These are phyloP conservation scores for Clathrospora elynae DNA, from an alignment of 2,329 filamentous ascomycete genomes.

Conservation along the genomic window DNA sequence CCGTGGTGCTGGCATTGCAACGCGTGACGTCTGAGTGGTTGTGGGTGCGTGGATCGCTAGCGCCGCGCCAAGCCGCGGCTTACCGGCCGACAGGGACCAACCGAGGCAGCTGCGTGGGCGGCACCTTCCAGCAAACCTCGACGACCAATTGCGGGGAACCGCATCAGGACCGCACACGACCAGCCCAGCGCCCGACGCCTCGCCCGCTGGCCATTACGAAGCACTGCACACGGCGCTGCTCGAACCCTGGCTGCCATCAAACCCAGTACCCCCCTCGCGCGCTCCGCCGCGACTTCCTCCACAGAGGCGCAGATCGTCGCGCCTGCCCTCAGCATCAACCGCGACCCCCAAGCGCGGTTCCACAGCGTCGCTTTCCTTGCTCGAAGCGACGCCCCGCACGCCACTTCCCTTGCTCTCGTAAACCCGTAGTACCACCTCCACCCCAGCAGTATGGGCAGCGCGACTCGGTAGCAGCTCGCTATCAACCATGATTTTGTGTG, in stretches of 20 bases:
- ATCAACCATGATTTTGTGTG: constrained; percentile 41
- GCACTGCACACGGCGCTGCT: constrained; percentile 4
- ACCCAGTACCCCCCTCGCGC: constrained; percentile 12
- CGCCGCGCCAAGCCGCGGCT: constrained; percentile 12
- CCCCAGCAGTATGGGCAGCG: constrained; percentile 44
- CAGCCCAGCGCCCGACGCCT: constrained; percentile 17
- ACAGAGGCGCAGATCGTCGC: constrained; percentile 6
- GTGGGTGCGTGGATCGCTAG: constrained; percentile 2
- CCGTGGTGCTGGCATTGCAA: too few relatives aligned
- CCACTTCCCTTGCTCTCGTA: constrained; percentile 12
- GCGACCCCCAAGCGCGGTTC: constrained; percentile 28
- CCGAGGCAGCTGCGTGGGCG: constrained; percentile 17
- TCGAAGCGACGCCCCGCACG: constrained; percentile 20
- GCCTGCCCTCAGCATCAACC: constrained; percentile 13
- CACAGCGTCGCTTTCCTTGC: constrained; percentile 28
- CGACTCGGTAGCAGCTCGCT: constrained; percentile 37
- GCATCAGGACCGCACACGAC: constrained; percentile 25
- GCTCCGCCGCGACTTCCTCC: constrained; percentile 7
- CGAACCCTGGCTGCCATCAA: constrained; percentile 11
- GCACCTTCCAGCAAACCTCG: constrained; percentile 25
- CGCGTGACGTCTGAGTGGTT: constrained; percentile 10
- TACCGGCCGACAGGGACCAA: constrained; percentile 22
- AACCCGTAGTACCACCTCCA: constrained; percentile 12
- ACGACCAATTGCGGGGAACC: constrained; percentile 39
- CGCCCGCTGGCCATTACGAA: constrained; percentile 5